Evolutionary conservation across 345 rosid species (phyloP).

Genomic region (Syzygium aromaticum): DNA sequence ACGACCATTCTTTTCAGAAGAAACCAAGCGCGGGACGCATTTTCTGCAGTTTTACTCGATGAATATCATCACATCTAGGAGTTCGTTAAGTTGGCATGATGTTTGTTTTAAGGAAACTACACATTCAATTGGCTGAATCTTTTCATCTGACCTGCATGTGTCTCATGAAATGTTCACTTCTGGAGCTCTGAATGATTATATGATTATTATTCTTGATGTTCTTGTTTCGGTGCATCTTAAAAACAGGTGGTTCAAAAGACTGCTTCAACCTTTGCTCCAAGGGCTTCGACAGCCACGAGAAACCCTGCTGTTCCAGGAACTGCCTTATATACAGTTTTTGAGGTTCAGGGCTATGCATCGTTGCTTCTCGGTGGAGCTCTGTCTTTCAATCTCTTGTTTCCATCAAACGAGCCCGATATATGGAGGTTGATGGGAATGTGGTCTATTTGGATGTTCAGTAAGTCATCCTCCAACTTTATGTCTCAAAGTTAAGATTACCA

Average conservation of each 20-base stretch:
- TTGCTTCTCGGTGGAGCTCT: slow-evolving; percentile 79
- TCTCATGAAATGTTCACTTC: not conserved
- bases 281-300: slow-evolving; percentile 81
- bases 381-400: slow-evolving; percentile 81
- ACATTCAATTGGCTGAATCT: not conserved
- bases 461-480: slow-evolving; percentile 11
- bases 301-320: slow-evolving; percentile 93
- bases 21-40: not conserved
- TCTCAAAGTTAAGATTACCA: not conserved
- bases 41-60: not conserved
- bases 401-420: slow-evolving; percentile 80
- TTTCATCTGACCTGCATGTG: not conserved
- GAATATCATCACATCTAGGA: not conserved
- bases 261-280: slow-evolving; percentile 92
- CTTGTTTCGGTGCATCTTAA: not conserved
- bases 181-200: not conserved
- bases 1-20: no score
- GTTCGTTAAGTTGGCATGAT: not conserved
- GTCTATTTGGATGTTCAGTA: slow-evolving; percentile 99
- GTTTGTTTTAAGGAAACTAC: not conserved
- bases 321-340: slow-evolving; percentile 73
- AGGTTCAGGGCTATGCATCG: slow-evolving; percentile 77
- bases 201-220: not conserved
- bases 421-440: slow-evolving; percentile 99
- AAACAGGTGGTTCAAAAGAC: slow-evolving; percentile 83